Base-by-base conservation (phyloP, 2,329 filamentous ascomycete species). In the Aspergillus intermedius region DNA sequence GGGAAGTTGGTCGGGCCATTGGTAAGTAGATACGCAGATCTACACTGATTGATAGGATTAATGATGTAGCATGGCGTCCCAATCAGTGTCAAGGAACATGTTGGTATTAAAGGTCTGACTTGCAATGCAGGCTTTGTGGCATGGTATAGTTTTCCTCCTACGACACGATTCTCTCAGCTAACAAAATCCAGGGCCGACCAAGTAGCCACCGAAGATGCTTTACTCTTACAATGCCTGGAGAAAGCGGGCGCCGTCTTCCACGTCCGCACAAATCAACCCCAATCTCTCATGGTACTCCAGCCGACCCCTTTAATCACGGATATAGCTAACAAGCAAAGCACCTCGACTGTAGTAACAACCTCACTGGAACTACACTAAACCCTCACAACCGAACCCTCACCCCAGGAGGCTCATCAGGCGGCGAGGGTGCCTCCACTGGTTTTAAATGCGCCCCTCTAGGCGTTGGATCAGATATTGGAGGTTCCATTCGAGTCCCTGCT, bases 1-100 rank as follows among this genome's bases (percentile, higher is more conserved):
- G 73, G 73, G 21, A 72, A 71, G 55, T 53, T 74, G 10, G 65
- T 80, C 52, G 77, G 78, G 7, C 70, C 75, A 5, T 53, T 77
- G 54, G 65, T 66, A 51, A 45, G 57, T 52, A 15, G 4, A 21
- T 17, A 4, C 8, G 22, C 22, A 28, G 3, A 13, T 12, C 17
- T 15, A 19, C 9, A 28, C 9, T 30, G 46, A 54, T 41, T 22
- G 48, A 2, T 15, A 13, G 17, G 15, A 6, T 35, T 43, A 41
- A 34, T 39, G 30, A 34, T 28, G 2, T 44, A 55, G 51, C 79
- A 79, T 56, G 80, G 77, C 0, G 62, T 82, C 5, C 79, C 79
- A 0, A 74, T 82, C 46, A 77, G 72, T 39, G 63, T 82, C 3
- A 85, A 84, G 55, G 82, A 85, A 46, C 79, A 81, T 12, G 80